A percentile compares a stretch with the other conserved stretches of the same genome.
phyloP scores from a whole-genome alignment of 2,329 filamentous ascomycete species.

The Diaporthe velutina region DNA sequence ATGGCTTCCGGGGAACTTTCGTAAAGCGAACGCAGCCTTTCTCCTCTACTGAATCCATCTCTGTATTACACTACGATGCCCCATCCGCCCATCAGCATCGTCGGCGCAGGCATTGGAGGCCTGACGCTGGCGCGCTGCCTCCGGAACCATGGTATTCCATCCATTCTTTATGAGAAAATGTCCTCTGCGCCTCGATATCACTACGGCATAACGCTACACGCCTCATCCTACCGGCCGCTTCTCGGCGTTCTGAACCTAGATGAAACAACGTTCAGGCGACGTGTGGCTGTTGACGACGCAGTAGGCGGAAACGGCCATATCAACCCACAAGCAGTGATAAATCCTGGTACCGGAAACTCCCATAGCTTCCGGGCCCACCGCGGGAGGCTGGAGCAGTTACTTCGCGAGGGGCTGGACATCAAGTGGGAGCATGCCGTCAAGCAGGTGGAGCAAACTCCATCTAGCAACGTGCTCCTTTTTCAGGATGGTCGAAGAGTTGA shows the following conservation, averaged over 20 bases:
- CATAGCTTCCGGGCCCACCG: not conserved
- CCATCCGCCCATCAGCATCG: not conserved
- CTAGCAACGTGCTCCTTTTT: not conserved
- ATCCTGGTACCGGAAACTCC: not conserved
- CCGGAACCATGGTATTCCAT: not conserved
- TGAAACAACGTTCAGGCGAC: not conserved
- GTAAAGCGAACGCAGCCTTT: not conserved
- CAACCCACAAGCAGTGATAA: not conserved
- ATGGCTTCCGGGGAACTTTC: not conserved
- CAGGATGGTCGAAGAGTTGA: not conserved
- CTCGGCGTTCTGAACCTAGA: not conserved
- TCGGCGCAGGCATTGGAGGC: not conserved
- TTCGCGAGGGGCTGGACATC: not conserved
- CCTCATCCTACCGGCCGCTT: not conserved
- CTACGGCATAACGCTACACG: not conserved
- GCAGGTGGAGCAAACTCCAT: not conserved
- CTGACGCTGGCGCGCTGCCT: not conserved
- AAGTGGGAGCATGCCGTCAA: not conserved
- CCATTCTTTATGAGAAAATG: not conserved
- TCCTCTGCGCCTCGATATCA: not conserved
- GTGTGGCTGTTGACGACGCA: not conserved
- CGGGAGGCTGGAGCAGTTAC: slow-evolving; percentile 1
- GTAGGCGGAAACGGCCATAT: not conserved
- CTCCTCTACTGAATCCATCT: not conserved
- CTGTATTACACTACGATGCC: not conserved